Conservation (phyloP, 2,329 filamentous ascomycete genomes). For the Penicillium sp. region DNA sequence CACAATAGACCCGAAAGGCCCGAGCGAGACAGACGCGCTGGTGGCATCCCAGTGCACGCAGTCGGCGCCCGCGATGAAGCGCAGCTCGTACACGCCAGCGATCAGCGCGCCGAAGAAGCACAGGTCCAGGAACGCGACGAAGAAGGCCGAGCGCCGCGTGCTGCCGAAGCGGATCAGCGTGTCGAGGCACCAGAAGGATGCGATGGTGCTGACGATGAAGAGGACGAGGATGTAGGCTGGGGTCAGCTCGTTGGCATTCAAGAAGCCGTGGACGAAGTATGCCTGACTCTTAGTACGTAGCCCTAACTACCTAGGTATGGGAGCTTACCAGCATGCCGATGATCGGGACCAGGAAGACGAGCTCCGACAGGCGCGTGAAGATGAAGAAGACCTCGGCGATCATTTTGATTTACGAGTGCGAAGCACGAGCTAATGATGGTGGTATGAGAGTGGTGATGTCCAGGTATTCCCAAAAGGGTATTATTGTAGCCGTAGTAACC, state of each 20-base stretch:
- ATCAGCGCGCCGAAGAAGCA: constrained; percentile 62
- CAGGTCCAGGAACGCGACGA: constrained; percentile 60
- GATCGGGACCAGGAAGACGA: constrained; percentile 60
- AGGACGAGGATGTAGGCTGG: constrained; percentile 59
- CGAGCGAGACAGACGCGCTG: constrained; percentile 57
- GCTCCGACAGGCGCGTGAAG: constrained; percentile 58
- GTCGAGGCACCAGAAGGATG: constrained; percentile 57
- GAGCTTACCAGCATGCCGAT: constrained; percentile 56
- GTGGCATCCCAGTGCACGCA: constrained; percentile 60
- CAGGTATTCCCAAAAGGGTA: neutral
- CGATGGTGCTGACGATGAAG: constrained; percentile 62
- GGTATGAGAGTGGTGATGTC: neutral
- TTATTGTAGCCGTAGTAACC: neutral
- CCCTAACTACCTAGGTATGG: neutral
- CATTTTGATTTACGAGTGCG: constrained; percentile 39
- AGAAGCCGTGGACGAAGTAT: constrained; percentile 60
- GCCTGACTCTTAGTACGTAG: constrained; percentile 29
- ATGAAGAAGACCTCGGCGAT: constrained; percentile 57
- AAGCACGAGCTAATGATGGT: too few relatives aligned
- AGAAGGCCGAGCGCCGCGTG: constrained; percentile 55
- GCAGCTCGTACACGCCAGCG: constrained; percentile 56
- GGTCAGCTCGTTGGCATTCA: constrained; percentile 55
- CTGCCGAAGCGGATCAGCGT: constrained; percentile 58
- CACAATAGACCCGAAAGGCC: constrained; percentile 57
- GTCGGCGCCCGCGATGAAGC: constrained; percentile 57